Base-by-base conservation (phyloP, 2,329 filamentous ascomycete genomes). In the Penicillium sp. region DNA sequence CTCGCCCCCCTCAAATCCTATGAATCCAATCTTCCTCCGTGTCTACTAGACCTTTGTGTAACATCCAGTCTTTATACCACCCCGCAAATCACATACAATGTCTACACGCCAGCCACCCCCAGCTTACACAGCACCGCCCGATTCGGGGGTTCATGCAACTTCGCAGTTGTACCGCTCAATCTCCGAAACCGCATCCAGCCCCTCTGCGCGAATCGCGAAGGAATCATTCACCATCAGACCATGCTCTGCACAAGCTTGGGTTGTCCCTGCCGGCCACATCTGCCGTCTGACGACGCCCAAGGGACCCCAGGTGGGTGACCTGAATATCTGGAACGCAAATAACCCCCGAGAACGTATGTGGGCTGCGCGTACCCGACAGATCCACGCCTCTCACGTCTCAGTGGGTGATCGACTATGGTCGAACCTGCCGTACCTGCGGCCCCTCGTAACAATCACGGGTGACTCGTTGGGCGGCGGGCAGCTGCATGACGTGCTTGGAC, bases 281-380 rank as follows among this genome's bases (percentile, higher is more conserved):
- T 84, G 90, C 59, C 84, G 86, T 15, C 86, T 96, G 61, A 89
- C 86, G 57, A 93, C 90, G 0, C 89, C 89, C 0, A 79, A 87
- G 54, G 91, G 91, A 0, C 86, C 91, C 0, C 91, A 96, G 76
- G 90, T 96, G 49, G 89, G 90, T 53, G 91, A 94, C 67, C 77
- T 94, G 19, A 96, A 96, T 72, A 82, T 94, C 66, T 96, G 89
- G 89, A 90, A 89, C 66, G 80, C 82, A 6, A 77, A 86, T 61
- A 92, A 94, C 72, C 88, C 90, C 0, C 84, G 89, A 15, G 91
- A 96, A 72, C 82, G 86, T 42, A 91, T 96, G 78, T 96, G 90
- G 91, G 90, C 91, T 1, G 81, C 85, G 1, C 83, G 91, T 38
- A 94, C 90, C 13, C 83, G 87, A 57, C 90, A 96, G 71, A 82